A percentile compares a stretch with the other conserved stretches of the same genome.
These are phyloP conservation scores for Fraxinus pennsylvanica DNA, from an alignment of 257 asterid genomes.

Conservation along the genomic window DNA sequence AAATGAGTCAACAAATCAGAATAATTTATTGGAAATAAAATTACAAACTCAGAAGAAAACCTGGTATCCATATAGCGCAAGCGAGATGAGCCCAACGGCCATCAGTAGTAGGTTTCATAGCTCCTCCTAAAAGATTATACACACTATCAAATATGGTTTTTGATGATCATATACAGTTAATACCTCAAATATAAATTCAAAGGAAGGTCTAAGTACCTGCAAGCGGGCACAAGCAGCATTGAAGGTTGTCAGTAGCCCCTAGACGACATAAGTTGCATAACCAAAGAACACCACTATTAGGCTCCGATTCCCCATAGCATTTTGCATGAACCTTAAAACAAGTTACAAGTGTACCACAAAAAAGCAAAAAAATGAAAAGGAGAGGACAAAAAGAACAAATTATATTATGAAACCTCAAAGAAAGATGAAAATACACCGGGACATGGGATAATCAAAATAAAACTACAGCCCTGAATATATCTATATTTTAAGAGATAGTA, in stretches of 20 bases:
- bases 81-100: slow-evolving; percentile 99
- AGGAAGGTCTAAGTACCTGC: slow-evolving; percentile 52
- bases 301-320: slow-evolving; percentile 93
- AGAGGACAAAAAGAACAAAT: background rate
- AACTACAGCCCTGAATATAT: slow-evolving; percentile 14
- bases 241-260: slow-evolving; percentile 81
- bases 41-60: slow-evolving; percentile 35
- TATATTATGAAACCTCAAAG: slow-evolving; percentile 20
- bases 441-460: slow-evolving; percentile 10
- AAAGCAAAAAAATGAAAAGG: slow-evolving; percentile 1
- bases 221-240: slow-evolving; percentile 92
- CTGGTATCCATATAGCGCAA: slow-evolving; percentile 99
- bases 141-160: slow-evolving; percentile 21
- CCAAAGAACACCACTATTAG: slow-evolving; percentile 87
- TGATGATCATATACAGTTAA: slow-evolving; percentile 18
- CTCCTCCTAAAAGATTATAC: slow-evolving; percentile 72
- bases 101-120: slow-evolving; percentile 98
- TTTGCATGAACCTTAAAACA: slow-evolving; percentile 89
- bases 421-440: slow-evolving; percentile 24
- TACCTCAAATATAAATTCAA: slow-evolving; percentile 25
- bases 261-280: slow-evolving; percentile 97
- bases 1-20: slow-evolving; percentile 14
- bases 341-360: slow-evolving; percentile 20
- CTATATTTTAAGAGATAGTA: background rate
- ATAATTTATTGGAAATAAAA: slow-evolving; percentile 10